Conservation (phyloP, 2,329 filamentous ascomycete genomes). For the Botryotinia calthae region DNA sequence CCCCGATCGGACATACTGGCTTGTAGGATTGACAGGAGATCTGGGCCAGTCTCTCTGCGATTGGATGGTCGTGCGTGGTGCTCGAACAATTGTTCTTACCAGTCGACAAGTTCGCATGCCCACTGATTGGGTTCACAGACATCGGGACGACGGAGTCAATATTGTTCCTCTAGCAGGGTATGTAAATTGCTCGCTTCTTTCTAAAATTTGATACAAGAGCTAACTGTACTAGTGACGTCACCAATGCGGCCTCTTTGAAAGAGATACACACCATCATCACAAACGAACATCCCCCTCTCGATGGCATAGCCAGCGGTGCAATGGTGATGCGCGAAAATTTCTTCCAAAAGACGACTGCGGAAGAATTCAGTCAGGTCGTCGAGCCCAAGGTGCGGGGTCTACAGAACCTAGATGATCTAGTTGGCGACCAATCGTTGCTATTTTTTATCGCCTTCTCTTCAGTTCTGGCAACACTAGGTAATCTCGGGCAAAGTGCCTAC, state of each 20-base stretch:
- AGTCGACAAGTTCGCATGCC: slow-evolving; percentile 30
- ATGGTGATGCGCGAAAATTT: not conserved
- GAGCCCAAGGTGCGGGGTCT: slow-evolving; percentile 41
- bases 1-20: slow-evolving; percentile 34
- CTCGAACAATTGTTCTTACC: slow-evolving; percentile 33
- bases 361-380: not conserved
- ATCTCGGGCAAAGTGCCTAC: slow-evolving; percentile 40
- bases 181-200: not conserved
- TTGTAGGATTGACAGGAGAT: slow-evolving; percentile 34
- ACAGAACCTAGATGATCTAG: slow-evolving; percentile 37
- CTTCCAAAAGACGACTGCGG: not conserved
- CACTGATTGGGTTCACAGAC: not conserved
- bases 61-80: slow-evolving; percentile 44
- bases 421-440: slow-evolving; percentile 37
- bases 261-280: not conserved
- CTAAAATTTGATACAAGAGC: not conserved
- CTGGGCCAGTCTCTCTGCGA: slow-evolving; percentile 41
- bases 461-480: slow-evolving; percentile 38
- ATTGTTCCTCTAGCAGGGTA: not conserved
- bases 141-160: not conserved
- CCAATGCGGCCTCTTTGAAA: not conserved
- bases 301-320: not conserved
- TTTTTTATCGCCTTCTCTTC: slow-evolving; percentile 46
- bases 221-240: not conserved
- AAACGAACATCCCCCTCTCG: not conserved